Percentiles rank a stretch among this genome's conserved stretches.
These are phyloP conservation scores for Saprolegnia parasitica DNA, from an alignment of 352 stramenopile species.

Conservation along the genomic window DNA sequence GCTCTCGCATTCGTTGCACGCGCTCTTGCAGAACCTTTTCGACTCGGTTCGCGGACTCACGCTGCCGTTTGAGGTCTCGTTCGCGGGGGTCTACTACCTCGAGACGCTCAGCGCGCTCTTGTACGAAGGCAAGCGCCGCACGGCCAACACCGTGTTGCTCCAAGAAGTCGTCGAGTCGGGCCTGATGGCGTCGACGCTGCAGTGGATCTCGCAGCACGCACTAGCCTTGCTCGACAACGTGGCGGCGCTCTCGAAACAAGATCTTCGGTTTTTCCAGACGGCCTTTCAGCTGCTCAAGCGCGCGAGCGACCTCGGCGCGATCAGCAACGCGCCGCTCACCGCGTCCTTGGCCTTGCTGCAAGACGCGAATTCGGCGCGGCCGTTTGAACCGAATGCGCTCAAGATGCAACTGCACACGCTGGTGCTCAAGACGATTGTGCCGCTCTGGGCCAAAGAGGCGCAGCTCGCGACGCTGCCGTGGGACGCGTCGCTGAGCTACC, in stretches of 20 bases:
- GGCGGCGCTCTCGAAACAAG: neutral
- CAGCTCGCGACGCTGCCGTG: neutral
- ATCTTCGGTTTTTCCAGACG: slow-evolving; percentile 43
- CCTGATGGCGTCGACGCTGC: slow-evolving; percentile 1
- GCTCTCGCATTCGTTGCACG: slow-evolving; percentile 41
- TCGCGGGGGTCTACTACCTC: slow-evolving; percentile 71
- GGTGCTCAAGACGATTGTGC: slow-evolving; percentile 50
- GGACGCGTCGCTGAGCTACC: slow-evolving; percentile 13
- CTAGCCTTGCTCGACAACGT: neutral
- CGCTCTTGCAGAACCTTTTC: slow-evolving; percentile 49
- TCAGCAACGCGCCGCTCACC: slow-evolving; percentile 61
- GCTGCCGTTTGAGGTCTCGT: slow-evolving; percentile 60
- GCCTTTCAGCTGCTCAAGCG: slow-evolving; percentile 53
- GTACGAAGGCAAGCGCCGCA: slow-evolving; percentile 74
- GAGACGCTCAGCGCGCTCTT: slow-evolving; percentile 69
- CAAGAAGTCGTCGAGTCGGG: slow-evolving; percentile 32
- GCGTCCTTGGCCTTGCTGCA: slow-evolving; percentile 49
- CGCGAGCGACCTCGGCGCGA: slow-evolving; percentile 59
- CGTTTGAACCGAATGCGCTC: slow-evolving; percentile 49
- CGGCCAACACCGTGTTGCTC: slow-evolving; percentile 64
- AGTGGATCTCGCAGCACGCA: neutral
- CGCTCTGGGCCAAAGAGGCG: slow-evolving; percentile 35
- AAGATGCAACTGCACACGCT: slow-evolving; percentile 59
- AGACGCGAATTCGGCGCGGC: neutral
- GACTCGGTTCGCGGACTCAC: slow-evolving; percentile 41